Base-by-base conservation (phyloP, 2,329 filamentous ascomycete species). In the Arthrocladium fulminans region DNA sequence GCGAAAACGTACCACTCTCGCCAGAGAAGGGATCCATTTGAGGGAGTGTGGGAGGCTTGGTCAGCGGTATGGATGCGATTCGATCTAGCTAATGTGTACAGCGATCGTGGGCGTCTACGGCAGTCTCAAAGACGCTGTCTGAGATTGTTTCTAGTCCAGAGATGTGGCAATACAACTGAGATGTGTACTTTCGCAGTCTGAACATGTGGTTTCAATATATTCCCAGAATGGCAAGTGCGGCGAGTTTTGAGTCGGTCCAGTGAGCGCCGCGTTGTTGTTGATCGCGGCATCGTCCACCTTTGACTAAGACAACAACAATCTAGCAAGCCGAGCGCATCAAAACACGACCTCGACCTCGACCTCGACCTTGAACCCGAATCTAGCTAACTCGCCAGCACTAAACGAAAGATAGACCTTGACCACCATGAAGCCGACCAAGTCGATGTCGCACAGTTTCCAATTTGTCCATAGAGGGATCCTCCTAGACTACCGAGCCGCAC, bases 1-100 rank as follows among this genome's bases (percentile, higher is more conserved):
- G 25, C 3, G 29, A 27, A 46, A 24, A 51, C 66, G 56, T 65
- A 77, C 76, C 76, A 67, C 78, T 78, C 67, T 82, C 79, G 56
- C 76, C 69, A 50, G 77, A 79, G 63, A 81, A 83, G 40, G 79
- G 79, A 66, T 83, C 79, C 75, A 79, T 79, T n/a, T n/a, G n/a
- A n/a, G n/a, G n/a, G n/a, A n/a, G n/a, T 35, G 23, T 50, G 44
- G 20, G 6, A 3, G 19, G 8, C 3, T 27, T 4, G 19, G 39
- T 44, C 25, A 39, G 38, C 20, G 47, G 2, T 10, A n/a, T 32
- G 22, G 13, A 10, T 15, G 13, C 8, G 19, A 40, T n/a, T n/a
- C n/a, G n/a, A n/a, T n/a, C n/a, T n/a, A n/a, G n/a, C n/a, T n/a
- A n/a, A n/a, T n/a, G n/a, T n/a, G n/a, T n/a, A n/a, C n/a, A n/a